Base-by-base conservation (phyloP, 768 basidiomycete species). In the Termitomyces sp. region DNA sequence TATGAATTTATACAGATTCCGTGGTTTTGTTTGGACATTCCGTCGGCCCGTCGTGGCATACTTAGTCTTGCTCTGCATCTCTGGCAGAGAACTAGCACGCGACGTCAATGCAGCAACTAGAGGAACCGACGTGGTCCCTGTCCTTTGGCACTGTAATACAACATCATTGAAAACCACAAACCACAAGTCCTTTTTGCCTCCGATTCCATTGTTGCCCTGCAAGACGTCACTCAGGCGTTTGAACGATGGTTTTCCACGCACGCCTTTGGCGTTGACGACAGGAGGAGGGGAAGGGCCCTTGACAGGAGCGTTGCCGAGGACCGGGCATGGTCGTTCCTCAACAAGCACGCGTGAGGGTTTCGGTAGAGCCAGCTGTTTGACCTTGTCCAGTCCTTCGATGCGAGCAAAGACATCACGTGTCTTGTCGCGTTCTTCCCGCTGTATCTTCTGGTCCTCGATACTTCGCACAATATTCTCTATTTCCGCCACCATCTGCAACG, bases 361-460 rank as follows among this genome's bases (percentile, higher is more conserved):
- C 1, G 96, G 96, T 28, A 92, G 76, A 44, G 93, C 93, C 45
- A 99, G 77, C 67, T 95, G 94, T 70, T 88, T 87, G 69, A 93
- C 94, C 68, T 91, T 93, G 70, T 98, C 94, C 50, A 99, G 73
- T 2, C 96, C 96, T 58, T 99, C 97, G 32, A 99, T 98, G 8
- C 97, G 86, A 4, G 95, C 97, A 63, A 97, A 91, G 2, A 92
- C 88, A 70, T 99, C 96, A 14, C 96, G 79, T 3, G 95, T 97
- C 76, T 89, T 90, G 72, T 97, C 93, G 33, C 96, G 85, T 69
- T 96, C 94, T 68, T 98, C 96, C 71, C 93, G 92, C 69, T 91
- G 89, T 55, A 94, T 90, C 78, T 98, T 98, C 76, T 99, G 94
- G 65, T 98, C 96, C 71, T 99, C 96, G 56, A 99, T 98, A 60